phyloP scores from a whole-genome alignment of 2,329 filamentous ascomycete species.

The Blumeria hordei region DNA sequence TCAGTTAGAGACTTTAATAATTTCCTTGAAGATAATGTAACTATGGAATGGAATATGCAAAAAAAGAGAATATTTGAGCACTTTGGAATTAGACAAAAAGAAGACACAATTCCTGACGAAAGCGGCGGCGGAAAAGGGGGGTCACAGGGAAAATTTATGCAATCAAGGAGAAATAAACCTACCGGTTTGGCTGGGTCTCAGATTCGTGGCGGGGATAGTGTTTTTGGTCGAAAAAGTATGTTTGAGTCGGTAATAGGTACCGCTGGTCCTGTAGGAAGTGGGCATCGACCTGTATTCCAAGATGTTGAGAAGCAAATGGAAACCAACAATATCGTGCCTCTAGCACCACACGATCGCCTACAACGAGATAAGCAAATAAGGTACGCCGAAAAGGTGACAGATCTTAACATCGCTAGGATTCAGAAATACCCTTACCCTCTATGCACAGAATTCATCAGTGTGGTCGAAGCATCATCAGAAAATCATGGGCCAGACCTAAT shows the following conservation, averaged over 20 bases:
- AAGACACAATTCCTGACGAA: constrained; percentile 19
- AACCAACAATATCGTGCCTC: constrained; percentile 22
- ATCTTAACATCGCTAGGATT: constrained; percentile 50
- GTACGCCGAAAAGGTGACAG: constrained; percentile 56
- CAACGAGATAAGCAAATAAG: constrained; percentile 64
- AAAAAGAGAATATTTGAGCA: constrained; percentile 86
- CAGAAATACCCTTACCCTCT: constrained; percentile 46
- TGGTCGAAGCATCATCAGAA: constrained; percentile 47
- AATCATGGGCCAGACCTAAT: constrained; percentile 50
- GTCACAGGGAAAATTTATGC: constrained; percentile 31
- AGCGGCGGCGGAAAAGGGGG: constrained; percentile 17
- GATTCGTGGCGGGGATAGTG: constrained; percentile 21
- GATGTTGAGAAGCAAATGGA: constrained; percentile 38
- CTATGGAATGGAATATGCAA: constrained; percentile 88
- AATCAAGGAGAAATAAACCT: constrained; percentile 28
- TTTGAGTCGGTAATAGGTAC: constrained; percentile 74
- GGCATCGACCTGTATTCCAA: constrained; percentile 38
- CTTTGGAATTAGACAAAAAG: constrained; percentile 56
- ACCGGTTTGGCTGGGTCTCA: constrained; percentile 15
- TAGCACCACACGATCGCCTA: constrained; percentile 43
- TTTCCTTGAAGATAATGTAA: constrained; percentile 84
- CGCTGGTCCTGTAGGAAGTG: constrained; percentile 38
- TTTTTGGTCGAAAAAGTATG: constrained; percentile 45
- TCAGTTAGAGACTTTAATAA: constrained; percentile 79
- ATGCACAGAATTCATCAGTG: constrained; percentile 47